phyloP scores from a whole-genome alignment of 2,329 filamentous ascomycete genomes.

The Sarocladium brachiariae region DNA sequence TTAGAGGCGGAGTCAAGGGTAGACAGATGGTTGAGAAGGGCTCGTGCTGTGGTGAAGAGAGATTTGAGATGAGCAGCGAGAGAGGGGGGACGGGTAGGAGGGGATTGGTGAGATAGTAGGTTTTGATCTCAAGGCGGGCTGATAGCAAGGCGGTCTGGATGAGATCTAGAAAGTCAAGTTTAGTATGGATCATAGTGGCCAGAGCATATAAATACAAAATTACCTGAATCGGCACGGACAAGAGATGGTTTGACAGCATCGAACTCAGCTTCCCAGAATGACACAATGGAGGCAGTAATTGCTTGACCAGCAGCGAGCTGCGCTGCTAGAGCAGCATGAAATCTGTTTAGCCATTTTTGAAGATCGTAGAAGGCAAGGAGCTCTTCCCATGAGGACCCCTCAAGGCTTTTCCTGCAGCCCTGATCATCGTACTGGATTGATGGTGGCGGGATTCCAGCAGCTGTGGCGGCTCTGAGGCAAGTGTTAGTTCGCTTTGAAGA shows the following conservation, averaged over 20 bases:
- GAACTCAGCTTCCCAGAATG: constrained; percentile 45
- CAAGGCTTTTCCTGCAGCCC: constrained; percentile 31
- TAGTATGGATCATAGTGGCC: not conserved
- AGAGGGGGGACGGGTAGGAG: constrained; percentile 25
- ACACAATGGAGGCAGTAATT: constrained; percentile 39
- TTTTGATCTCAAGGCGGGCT: constrained; percentile 45
- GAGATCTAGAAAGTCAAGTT: constrained; percentile 27
- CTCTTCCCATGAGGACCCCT: constrained; percentile 35
- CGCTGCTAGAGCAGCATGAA: constrained; percentile 40
- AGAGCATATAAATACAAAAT: not conserved
- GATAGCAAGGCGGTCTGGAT: constrained; percentile 42
- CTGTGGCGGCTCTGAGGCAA: constrained; percentile 28
- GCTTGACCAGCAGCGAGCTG: constrained; percentile 39
- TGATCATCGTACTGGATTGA: constrained; percentile 44
- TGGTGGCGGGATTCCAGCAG: constrained; percentile 39
- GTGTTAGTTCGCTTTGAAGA: constrained; percentile 13
- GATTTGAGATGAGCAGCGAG: constrained; percentile 11
- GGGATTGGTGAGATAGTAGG: constrained; percentile 43
- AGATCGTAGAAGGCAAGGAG: constrained; percentile 38
- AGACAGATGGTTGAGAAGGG: constrained; percentile 35
- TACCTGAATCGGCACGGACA: constrained; percentile 41
- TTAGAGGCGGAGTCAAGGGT: constrained; percentile 32
- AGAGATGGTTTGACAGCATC: constrained; percentile 39
- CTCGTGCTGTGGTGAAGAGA: constrained; percentile 27
- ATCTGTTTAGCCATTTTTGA: constrained; percentile 42